phyloP scores from a whole-genome alignment of 805 yeast species.

The Wickerhamiella cacticola region DNA sequence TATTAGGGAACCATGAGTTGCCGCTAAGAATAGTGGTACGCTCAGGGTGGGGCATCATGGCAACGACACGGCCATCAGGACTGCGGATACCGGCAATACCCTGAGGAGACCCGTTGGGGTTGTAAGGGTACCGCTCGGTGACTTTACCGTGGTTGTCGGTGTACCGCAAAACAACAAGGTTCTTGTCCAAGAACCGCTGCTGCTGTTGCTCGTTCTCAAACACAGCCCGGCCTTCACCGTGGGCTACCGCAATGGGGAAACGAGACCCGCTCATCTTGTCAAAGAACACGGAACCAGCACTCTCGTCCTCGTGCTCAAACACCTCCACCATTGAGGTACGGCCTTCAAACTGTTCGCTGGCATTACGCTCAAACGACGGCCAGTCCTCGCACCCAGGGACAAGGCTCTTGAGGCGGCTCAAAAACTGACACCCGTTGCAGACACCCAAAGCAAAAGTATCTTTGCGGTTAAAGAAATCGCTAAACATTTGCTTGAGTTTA shows the following conservation, averaged over 20 bases:
- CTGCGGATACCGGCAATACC: constrained; percentile 89
- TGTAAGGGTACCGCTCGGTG: constrained; percentile 77
- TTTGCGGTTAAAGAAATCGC: constrained; percentile 67
- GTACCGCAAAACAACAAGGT: constrained; percentile 57
- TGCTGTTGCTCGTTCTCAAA: constrained; percentile 41
- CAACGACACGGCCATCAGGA: constrained; percentile 88
- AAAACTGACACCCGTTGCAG: constrained; percentile 96
- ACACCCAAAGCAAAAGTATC: constrained; percentile 97
- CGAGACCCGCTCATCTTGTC: constrained; percentile 87
- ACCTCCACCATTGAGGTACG: constrained; percentile 84
- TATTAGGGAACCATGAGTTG: constrained; percentile 75
- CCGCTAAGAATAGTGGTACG: constrained; percentile 79
- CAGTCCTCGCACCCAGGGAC: constrained; percentile 92
- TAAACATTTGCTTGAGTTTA: constrained; percentile 61
- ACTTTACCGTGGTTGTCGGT: constrained; percentile 83
- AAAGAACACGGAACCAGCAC: constrained; percentile 53
- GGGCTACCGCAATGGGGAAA: constrained; percentile 95
- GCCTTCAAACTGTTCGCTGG: constrained; percentile 92
- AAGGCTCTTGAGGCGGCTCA: constrained; percentile 69
- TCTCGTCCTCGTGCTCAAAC: constrained; percentile 33
- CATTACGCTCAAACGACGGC: constrained; percentile 90
- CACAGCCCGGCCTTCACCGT: constrained; percentile 91
- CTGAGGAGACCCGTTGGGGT: constrained; percentile 91
- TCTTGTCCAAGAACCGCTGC: constrained; percentile 36
- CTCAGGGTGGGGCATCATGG: constrained; percentile 99